Percentiles rank a stretch among this genome's conserved stretches.
Evolutionary conservation across 1,284 basidiomycete genomes (phyloP).

Genomic region (Rhodotorula sp.): DNA sequence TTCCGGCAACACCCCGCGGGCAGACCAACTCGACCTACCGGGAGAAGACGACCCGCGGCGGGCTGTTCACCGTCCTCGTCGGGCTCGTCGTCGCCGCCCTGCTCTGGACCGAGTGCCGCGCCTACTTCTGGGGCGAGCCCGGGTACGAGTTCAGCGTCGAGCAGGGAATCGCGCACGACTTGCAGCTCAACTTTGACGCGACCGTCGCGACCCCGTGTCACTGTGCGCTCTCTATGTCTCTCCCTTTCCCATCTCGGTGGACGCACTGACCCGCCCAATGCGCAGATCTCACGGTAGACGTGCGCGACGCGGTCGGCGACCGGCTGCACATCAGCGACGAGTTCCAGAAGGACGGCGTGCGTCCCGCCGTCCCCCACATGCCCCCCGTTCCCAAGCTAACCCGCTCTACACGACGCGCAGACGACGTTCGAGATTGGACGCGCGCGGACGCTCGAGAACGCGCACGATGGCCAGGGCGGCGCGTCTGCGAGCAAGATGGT

Average conservation of each 20-base stretch:
- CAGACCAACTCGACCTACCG: slow-evolving; percentile 85
- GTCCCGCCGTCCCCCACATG: background rate
- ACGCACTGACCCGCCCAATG: background rate
- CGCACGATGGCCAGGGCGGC: slow-evolving; percentile 11
- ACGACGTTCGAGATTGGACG: slow-evolving; percentile 80
- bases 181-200: slow-evolving; percentile 86
- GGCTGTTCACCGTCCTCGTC: slow-evolving; percentile 82
- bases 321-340: slow-evolving; percentile 79
- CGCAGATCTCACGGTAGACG: slow-evolving; percentile 78
- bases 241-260: background rate
- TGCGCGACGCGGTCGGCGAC: slow-evolving; percentile 90
- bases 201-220: slow-evolving; percentile 88
- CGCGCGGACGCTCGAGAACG: slow-evolving; percentile 62
- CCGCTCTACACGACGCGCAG: slow-evolving; percentile 51
- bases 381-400: background rate
- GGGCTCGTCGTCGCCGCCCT: slow-evolving; percentile 69
- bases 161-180: slow-evolving; percentile 60
- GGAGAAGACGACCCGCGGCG: slow-evolving; percentile 78
- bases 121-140: slow-evolving; percentile 88
- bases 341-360: slow-evolving; percentile 75
- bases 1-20: slow-evolving; percentile 62
- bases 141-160: slow-evolving; percentile 84
- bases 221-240: slow-evolving; percentile 66
- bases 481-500: slow-evolving; percentile 42
- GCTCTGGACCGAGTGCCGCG: slow-evolving; percentile 80